A percentile compares a stretch with the other conserved stretches of the same genome.
These are phyloP conservation scores for Abrus precatorius DNA, from an alignment of 306 rosid genomes.

Conservation along the genomic window DNA sequence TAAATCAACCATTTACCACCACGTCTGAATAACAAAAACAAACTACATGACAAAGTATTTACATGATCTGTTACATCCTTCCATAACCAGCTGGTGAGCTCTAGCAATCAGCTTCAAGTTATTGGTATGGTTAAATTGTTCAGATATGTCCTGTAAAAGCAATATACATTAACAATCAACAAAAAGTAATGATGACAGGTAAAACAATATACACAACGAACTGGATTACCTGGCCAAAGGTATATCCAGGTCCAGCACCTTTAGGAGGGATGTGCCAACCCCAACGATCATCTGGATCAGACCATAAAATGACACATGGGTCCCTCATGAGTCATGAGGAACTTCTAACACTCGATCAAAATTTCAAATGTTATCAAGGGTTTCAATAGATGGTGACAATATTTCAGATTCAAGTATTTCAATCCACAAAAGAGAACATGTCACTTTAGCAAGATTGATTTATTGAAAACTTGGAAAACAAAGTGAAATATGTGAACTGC, in stretches of 20 bases:
- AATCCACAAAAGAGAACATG: slow-evolving; percentile 58
- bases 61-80: slow-evolving; percentile 97
- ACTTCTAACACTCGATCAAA: slow-evolving; percentile 99
- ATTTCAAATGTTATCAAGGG: slow-evolving; percentile 88
- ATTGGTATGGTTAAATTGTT: slow-evolving; percentile 94
- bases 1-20: slow-evolving; percentile 23
- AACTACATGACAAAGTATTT: slow-evolving; percentile 36
- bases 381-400: slow-evolving; percentile 96
- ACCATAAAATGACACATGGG: slow-evolving; percentile 99
- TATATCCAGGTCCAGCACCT: slow-evolving; percentile 81
- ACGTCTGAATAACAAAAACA: slow-evolving; percentile 18
- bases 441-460: slow-evolving; percentile 34
- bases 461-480: neutral
- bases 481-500: neutral
- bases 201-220: neutral
- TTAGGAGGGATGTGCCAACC: slow-evolving; percentile 98
- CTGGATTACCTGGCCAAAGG: slow-evolving; percentile 85
- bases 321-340: slow-evolving; percentile 76
- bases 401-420: slow-evolving; percentile 74
- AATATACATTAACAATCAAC: slow-evolving; percentile 1
- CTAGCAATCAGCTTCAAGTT: slow-evolving; percentile 93
- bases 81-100: slow-evolving; percentile 99
- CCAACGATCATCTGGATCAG: slow-evolving; percentile 96
- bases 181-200: neutral
- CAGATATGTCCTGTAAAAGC: slow-evolving; percentile 82